phyloP scores from a whole-genome alignment of 148 eudicot genomes.

The Diospyros kaki region DNA sequence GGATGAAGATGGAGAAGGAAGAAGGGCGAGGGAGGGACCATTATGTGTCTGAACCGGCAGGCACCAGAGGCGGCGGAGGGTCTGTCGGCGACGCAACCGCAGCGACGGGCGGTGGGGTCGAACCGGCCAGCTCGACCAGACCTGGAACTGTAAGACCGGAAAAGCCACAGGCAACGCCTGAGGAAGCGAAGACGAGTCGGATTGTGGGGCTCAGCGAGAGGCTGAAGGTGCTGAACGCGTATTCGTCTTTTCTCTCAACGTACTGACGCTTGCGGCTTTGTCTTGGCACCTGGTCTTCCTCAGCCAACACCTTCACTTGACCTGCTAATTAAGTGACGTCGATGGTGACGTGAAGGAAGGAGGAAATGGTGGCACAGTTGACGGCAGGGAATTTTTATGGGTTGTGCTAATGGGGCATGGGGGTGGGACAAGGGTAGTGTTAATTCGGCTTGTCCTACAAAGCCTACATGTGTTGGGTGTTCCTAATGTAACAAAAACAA shows the following conservation, averaged over 20 bases:
- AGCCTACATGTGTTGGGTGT: too few relatives aligned
- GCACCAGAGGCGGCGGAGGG: conserved; percentile 17
- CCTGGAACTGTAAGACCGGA: background rate
- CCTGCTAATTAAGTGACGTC: background rate
- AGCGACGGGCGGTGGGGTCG: background rate
- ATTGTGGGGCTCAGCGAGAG: conserved; percentile 28
- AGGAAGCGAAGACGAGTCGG: conserved; percentile 27
- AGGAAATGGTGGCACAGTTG: too few relatives aligned
- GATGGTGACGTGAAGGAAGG: too few relatives aligned
- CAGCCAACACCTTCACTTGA: conserved; percentile 43
- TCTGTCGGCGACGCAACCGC: conserved; percentile 14
- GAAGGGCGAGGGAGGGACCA: conserved; percentile 55
- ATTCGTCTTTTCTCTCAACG: conserved; percentile 62
- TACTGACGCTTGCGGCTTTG: conserved; percentile 55
- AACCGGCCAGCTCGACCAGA: conserved; percentile 1
- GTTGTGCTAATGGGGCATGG: too few relatives aligned
- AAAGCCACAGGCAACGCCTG: background rate
- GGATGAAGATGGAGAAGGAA: conserved; percentile 75
- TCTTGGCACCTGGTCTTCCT: conserved; percentile 70
- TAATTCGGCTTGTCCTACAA: too few relatives aligned
- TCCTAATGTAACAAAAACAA: too few relatives aligned
- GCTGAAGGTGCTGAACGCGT: conserved; percentile 57
- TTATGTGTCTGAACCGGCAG: conserved; percentile 1
- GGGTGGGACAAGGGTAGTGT: too few relatives aligned
- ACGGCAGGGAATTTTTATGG: too few relatives aligned